phyloP scores from a whole-genome alignment of 495 filamentous ascomycete species.

The Lepraria neglecta region DNA sequence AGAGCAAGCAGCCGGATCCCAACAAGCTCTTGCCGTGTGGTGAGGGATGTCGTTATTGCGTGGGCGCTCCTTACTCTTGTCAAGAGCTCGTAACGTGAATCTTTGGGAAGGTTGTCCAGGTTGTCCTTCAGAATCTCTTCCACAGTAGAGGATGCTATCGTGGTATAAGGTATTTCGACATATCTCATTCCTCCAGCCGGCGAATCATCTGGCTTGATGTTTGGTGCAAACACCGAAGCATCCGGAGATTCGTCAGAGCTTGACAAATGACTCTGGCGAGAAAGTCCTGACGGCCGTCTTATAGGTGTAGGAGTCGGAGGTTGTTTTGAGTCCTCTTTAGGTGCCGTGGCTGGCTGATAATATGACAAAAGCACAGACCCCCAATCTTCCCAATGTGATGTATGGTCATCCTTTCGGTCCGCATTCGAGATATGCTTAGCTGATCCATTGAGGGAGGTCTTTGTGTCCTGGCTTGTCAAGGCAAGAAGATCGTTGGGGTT shows the following conservation, averaged over 20 bases:
- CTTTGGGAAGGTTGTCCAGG: constrained; percentile 60
- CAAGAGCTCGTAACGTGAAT: constrained; percentile 78
- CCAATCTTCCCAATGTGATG: constrained; percentile 57
- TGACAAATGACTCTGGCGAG: constrained; percentile 40
- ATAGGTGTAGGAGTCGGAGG: constrained; percentile 50
- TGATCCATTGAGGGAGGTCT: constrained; percentile 38
- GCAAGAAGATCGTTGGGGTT: constrained; percentile 74
- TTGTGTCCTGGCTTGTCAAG: constrained; percentile 51
- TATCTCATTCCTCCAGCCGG: constrained; percentile 47
- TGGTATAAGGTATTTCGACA: constrained; percentile 64
- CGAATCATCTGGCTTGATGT: constrained; percentile 33
- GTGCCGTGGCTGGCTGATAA: constrained; percentile 44
- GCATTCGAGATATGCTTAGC: constrained; percentile 32
- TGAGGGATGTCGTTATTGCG: constrained; percentile 58
- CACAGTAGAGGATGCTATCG: constrained; percentile 52
- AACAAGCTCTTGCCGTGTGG: constrained; percentile 67
- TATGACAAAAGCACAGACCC: constrained; percentile 59
- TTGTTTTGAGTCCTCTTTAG: constrained; percentile 28
- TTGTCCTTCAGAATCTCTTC: constrained; percentile 62
- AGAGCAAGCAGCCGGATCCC: constrained; percentile 78
- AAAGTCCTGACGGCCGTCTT: constrained; percentile 33
- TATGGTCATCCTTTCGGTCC: constrained; percentile 28
- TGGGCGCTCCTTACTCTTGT: constrained; percentile 74
- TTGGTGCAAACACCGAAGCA: constrained; percentile 29
- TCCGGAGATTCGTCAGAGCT: constrained; percentile 59